Conservation (phyloP, 768 basidiomycete genomes). For the Myochromella boudieri region DNA sequence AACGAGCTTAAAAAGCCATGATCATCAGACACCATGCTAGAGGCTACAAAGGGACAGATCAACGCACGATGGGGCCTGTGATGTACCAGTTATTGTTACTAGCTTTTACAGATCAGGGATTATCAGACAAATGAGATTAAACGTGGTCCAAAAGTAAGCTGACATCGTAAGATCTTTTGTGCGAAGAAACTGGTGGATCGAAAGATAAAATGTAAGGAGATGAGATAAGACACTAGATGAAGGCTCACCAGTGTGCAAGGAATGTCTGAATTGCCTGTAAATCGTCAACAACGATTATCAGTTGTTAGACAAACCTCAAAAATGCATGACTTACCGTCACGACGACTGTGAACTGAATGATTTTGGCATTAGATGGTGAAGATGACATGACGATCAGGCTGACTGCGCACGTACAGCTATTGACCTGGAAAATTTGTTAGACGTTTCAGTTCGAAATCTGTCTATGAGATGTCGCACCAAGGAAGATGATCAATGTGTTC, state of each 20-base stretch:
- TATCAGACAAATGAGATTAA: not conserved
- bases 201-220: not conserved
- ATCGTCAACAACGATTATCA: not conserved
- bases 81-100: slow-evolving; percentile 27
- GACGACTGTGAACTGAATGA: slow-evolving; percentile 13
- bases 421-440: slow-evolving; percentile 10
- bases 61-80: slow-evolving; percentile 23
- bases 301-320: not conserved
- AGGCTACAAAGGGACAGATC: not conserved
- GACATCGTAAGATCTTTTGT: slow-evolving; percentile 16
- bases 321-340: slow-evolving; percentile 11
- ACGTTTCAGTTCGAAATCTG: not conserved
- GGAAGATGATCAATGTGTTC: slow-evolving; percentile 13
- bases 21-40: not conserved
- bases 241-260: slow-evolving; percentile 22
- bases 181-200: slow-evolving; percentile 11
- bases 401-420: slow-evolving; percentile 10
- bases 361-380: not conserved
- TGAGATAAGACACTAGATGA: not conserved
- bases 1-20: slow-evolving; percentile 9
- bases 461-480: slow-evolving; percentile 15
- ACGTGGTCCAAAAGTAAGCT: not conserved
- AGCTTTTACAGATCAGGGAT: slow-evolving; percentile 9
- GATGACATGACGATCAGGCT: not conserved
- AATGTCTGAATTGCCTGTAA: slow-evolving; percentile 25